phyloP scores from a whole-genome alignment of 768 basidiomycete genomes.

The Mycena pura region DNA sequence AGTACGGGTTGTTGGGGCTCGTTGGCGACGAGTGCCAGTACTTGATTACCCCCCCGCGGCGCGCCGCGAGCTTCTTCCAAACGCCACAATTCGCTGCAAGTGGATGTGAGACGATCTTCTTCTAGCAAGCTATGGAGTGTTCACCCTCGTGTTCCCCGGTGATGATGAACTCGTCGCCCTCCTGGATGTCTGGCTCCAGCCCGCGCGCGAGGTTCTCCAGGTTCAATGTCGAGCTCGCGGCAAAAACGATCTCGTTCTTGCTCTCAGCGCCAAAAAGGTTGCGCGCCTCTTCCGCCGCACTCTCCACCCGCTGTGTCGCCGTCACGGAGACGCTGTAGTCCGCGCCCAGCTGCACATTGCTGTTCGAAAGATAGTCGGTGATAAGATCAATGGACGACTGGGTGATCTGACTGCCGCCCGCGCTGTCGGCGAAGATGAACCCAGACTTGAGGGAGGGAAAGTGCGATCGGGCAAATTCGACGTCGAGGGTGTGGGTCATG shows the following conservation, averaged over 20 bases:
- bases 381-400: conserved; percentile 61
- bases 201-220: conserved; percentile 73
- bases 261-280: conserved; percentile 71
- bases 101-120: background rate
- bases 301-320: conserved; percentile 54
- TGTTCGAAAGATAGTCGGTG: conserved; percentile 71
- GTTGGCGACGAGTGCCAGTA: conserved; percentile 62
- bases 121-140: too few relatives aligned
- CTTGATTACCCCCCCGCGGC: conserved; percentile 60
- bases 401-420: conserved; percentile 67
- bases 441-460: conserved; percentile 68
- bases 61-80: conserved; percentile 77
- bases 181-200: conserved; percentile 58
- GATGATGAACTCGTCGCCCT: conserved; percentile 79
- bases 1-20: conserved; percentile 68
- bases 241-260: conserved; percentile 69
- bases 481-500: conserved; percentile 44
- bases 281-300: conserved; percentile 58
- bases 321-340: conserved; percentile 65
- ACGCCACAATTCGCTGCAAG: conserved; percentile 70
- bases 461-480: conserved; percentile 57
- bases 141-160: conserved; percentile 82
- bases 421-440: conserved; percentile 78
- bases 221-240: conserved; percentile 70
- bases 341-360: conserved; percentile 78